Base-by-base conservation (phyloP, 306 rosid genomes). In the Acmispon strigosus region DNA sequence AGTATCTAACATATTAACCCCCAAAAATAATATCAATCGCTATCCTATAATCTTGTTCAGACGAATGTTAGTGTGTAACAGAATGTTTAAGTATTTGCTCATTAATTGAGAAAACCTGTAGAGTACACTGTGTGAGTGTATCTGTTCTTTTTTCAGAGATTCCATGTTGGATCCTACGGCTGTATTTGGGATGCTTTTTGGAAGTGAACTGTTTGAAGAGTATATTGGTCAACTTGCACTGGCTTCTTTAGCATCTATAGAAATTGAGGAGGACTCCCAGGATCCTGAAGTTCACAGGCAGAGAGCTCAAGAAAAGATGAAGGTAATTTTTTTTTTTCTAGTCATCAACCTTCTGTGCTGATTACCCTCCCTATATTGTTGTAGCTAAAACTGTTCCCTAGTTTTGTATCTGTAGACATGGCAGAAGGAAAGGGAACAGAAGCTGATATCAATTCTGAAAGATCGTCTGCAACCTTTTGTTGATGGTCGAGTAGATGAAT, bases 101-200 rank as follows among this genome's bases (percentile, higher is more conserved):
- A 47, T 62, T 9, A 15, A 34, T 19, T 27, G 76, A 69, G 59
- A 60, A 32, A 74, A 69, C 50, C 48, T 43, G 27, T 34, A 8
- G 12, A 24, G 24, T 14, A 27, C 24, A 48, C 20, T 72, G 60
- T 27, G 29, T 18, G 37, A 32, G 37, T 32, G 37, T 49, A 17
- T 76, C 60, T 45, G 8, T 42, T 7, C 72, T 7, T 19, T 15
- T 72, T 52, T 20, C 82, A 94, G 99, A 79, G 97, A 94, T 8
- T 68, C 84, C 78, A 89, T 94, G 97, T 69, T 94, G 63, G 99
- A 94, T 52, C 99, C 99, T 53, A 24, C 95, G 63, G 62, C 91
- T 59, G 99, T 94, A 66, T 94, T 94, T 64, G 99, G 99, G 57
- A 94, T 94, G 99, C 85, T 94, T 80, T 94, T 94, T 62, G 99